Conservation (phyloP, 2,329 filamentous ascomycete species). For the Parastagonospora avenae region DNA sequence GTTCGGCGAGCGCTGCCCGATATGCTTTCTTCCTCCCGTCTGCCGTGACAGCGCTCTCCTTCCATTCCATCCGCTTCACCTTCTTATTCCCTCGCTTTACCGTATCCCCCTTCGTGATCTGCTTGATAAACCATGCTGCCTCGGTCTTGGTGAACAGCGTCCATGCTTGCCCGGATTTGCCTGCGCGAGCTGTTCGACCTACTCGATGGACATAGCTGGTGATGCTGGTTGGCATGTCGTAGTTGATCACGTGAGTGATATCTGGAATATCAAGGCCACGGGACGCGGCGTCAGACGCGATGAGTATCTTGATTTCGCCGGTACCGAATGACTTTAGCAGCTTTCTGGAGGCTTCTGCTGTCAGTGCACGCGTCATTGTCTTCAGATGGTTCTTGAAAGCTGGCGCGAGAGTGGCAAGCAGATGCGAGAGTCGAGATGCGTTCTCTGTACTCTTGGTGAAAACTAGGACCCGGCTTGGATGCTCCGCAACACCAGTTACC, state of each 20-base stretch:
- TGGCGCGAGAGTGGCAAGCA: slow-evolving; percentile 72
- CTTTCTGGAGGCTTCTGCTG: slow-evolving; percentile 71
- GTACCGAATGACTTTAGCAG: slow-evolving; percentile 69
- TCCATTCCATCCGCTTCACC: slow-evolving; percentile 53
- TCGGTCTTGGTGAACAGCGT: slow-evolving; percentile 83
- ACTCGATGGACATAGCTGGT: slow-evolving; percentile 90
- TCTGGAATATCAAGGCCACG: slow-evolving; percentile 83
- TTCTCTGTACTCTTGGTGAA: slow-evolving; percentile 92
- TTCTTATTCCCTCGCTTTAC: slow-evolving; percentile 54
- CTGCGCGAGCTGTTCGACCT: slow-evolving; percentile 85
- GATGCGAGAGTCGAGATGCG: slow-evolving; percentile 81
- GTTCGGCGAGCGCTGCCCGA: slow-evolving; percentile 61
- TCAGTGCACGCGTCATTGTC: slow-evolving; percentile 77
- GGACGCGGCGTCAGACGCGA: slow-evolving; percentile 91
- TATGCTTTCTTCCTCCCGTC: slow-evolving; percentile 50
- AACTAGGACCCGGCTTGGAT: slow-evolving; percentile 64
- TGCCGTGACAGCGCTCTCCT: slow-evolving; percentile 47
- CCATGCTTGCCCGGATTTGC: slow-evolving; percentile 77
- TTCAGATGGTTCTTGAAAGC: slow-evolving; percentile 63
- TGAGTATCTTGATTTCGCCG: slow-evolving; percentile 71
- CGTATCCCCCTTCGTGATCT: slow-evolving; percentile 67
- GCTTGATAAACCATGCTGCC: slow-evolving; percentile 89
- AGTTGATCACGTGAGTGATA: slow-evolving; percentile 88
- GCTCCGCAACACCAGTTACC: slow-evolving; percentile 17
- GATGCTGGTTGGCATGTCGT: slow-evolving; percentile 82